Conservation (phyloP, 2,329 filamentous ascomycete species). For the Onygenales sp. region DNA sequence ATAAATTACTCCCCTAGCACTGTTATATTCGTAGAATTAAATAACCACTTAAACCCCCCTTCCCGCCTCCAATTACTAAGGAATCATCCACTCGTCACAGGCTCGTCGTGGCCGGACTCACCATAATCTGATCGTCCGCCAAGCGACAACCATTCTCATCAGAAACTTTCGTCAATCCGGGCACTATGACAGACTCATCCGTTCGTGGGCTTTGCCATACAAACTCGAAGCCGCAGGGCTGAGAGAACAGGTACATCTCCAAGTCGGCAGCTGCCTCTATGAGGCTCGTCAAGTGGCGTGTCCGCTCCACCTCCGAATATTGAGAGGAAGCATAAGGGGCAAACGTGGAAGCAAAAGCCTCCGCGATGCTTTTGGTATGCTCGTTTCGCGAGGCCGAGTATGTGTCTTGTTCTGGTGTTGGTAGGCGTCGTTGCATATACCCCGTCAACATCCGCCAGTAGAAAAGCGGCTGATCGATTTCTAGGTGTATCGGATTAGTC, state of each 20-base stretch:
- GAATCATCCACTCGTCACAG: slow-evolving; percentile 4
- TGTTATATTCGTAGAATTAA: background rate
- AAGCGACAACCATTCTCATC: slow-evolving; percentile 16
- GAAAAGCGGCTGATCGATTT: slow-evolving; percentile 12
- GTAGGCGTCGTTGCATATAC: slow-evolving; percentile 8
- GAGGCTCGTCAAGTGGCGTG: slow-evolving; percentile 14
- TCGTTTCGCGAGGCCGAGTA: slow-evolving; percentile 4
- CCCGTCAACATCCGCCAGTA: slow-evolving; percentile 22
- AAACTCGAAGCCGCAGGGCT: slow-evolving; percentile 19
- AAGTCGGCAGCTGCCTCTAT: slow-evolving; percentile 13
- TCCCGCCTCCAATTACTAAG: background rate
- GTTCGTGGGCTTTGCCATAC: background rate
- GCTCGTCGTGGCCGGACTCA: slow-evolving; percentile 6
- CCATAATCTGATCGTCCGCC: slow-evolving; percentile 8
- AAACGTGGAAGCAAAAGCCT: slow-evolving; percentile 15
- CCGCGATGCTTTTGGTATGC: background rate
- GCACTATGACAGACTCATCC: slow-evolving; percentile 8
- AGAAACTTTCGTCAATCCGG: slow-evolving; percentile 13
- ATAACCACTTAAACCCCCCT: background rate
- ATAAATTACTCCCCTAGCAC: background rate
- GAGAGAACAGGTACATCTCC: slow-evolving; percentile 19
- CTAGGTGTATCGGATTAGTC: slow-evolving; percentile 5
- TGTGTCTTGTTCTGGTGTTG: background rate
- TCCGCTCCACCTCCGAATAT: slow-evolving; percentile 10
- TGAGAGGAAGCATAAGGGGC: slow-evolving; percentile 11